Percentiles rank a stretch among this genome's conserved stretches.
These are phyloP conservation scores for Cyclanthera cordifolia DNA, from an alignment of 306 rosid genomes.

Conservation along the genomic window DNA sequence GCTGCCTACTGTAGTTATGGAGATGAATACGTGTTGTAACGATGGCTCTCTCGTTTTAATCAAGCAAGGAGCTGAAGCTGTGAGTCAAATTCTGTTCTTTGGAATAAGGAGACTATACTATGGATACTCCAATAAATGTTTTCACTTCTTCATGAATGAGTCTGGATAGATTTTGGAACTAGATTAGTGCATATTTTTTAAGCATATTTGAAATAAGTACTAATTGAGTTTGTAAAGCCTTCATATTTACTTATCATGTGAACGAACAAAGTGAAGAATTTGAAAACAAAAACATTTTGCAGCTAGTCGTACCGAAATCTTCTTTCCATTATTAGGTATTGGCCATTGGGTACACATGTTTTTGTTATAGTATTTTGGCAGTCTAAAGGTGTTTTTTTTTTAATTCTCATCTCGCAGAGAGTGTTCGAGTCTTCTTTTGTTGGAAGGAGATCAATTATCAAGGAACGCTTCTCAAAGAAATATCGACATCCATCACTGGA, in stretches of 20 bases:
- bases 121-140: not conserved
- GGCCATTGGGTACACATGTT: not conserved
- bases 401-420: conserved; percentile 32
- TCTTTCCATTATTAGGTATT: not conserved
- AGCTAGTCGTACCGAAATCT: not conserved
- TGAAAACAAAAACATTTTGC: not conserved
- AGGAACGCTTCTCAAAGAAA: conserved; percentile 87
- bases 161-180: not conserved
- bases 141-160: not conserved
- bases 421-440: conserved; percentile 65
- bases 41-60: conserved; percentile 5
- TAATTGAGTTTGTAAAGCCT: not conserved
- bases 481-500: conserved; percentile 86
- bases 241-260: not conserved
- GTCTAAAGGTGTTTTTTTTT: not conserved
- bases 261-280: not conserved
- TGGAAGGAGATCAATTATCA: conserved; percentile 66
- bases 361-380: not conserved
- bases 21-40: not conserved
- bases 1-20: conserved; percentile 1
- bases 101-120: not conserved
- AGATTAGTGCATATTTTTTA: not conserved
- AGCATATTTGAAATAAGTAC: not conserved
- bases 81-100: not conserved
- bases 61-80: conserved; percentile 14